These are phyloP conservation scores for Cladophialophora psammophila DNA, from an alignment of 2,329 filamentous ascomycete genomes.

Conservation along the genomic window DNA sequence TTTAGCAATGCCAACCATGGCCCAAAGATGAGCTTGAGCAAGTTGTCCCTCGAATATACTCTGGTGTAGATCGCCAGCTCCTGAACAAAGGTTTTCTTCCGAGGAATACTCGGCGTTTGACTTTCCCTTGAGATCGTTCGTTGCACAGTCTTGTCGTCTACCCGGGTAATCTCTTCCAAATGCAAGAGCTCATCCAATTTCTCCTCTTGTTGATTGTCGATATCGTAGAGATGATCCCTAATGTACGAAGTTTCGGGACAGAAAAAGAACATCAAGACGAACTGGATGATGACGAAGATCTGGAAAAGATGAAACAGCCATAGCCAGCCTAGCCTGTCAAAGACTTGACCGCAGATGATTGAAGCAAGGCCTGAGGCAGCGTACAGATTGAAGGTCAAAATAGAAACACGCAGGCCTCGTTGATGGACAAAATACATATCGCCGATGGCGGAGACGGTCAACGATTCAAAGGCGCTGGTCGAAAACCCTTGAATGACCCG, in stretches of 20 bases:
- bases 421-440: slow-evolving; percentile 50
- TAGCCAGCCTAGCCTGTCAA: slow-evolving; percentile 38
- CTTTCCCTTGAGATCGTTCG: slow-evolving; percentile 33
- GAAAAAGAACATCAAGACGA: slow-evolving; percentile 43
- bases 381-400: slow-evolving; percentile 41
- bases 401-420: slow-evolving; percentile 36
- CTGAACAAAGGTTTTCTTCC: slow-evolving; percentile 36
- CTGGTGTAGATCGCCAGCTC: slow-evolving; percentile 38
- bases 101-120: slow-evolving; percentile 11
- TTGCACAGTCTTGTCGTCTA: too few species aligned
- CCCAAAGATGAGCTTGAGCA: slow-evolving; percentile 42
- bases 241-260: slow-evolving; percentile 44
- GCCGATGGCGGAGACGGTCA: slow-evolving; percentile 56
- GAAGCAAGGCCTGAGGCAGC: slow-evolving; percentile 48
- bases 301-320: slow-evolving; percentile 43
- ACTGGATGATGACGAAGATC: slow-evolving; percentile 42
- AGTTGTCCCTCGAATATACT: slow-evolving; percentile 31
- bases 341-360: slow-evolving; percentile 43
- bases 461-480: slow-evolving; percentile 57
- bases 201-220: slow-evolving; percentile 33
- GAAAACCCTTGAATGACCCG: slow-evolving; percentile 47
- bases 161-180: slow-evolving; percentile 29
- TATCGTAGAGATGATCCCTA: slow-evolving; percentile 41
- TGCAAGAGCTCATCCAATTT: slow-evolving; percentile 32
- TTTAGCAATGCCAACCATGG: slow-evolving; percentile 45